phyloP scores from a whole-genome alignment of 2,329 filamentous ascomycete species.

The Botrytis pseudocinerea region DNA sequence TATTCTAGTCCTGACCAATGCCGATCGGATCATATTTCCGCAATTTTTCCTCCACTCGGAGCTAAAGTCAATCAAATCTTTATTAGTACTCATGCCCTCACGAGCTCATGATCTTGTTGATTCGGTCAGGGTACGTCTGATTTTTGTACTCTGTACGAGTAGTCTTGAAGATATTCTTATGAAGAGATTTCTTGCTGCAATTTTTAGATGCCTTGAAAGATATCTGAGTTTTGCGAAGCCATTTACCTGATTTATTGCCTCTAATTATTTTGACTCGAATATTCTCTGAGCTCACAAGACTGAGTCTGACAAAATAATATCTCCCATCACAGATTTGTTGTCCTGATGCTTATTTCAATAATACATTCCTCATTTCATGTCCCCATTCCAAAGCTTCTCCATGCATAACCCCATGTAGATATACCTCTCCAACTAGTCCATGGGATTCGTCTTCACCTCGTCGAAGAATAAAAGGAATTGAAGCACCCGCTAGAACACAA shows the following conservation, averaged over 20 bases:
- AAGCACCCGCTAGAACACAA: conserved; percentile 22
- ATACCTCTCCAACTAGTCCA: conserved; percentile 28
- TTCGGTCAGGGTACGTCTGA: not conserved
- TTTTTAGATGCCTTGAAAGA: not conserved
- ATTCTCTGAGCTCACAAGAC: not conserved
- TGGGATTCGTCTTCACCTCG: conserved; percentile 14
- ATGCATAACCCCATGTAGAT: conserved; percentile 28
- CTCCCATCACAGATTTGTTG: not conserved
- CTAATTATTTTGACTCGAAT: not conserved
- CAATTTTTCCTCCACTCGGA: too few species aligned
- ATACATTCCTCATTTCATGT: not conserved
- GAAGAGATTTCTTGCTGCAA: not conserved
- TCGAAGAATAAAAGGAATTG: conserved; percentile 24
- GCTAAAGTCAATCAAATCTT: too few species aligned
- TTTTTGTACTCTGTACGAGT: not conserved
- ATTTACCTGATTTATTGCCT: not conserved
- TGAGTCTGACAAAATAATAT: not conserved
- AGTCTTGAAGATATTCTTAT: not conserved
- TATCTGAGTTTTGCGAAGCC: not conserved
- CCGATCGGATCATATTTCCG: too few species aligned
- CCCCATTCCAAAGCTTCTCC: conserved; percentile 23
- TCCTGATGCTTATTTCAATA: not conserved
- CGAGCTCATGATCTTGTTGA: not conserved
- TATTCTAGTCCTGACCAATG: too few species aligned
- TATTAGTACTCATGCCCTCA: too few species aligned